Conservation (phyloP, 768 basidiomycete species). For the Mycena kentingensis region DNA sequence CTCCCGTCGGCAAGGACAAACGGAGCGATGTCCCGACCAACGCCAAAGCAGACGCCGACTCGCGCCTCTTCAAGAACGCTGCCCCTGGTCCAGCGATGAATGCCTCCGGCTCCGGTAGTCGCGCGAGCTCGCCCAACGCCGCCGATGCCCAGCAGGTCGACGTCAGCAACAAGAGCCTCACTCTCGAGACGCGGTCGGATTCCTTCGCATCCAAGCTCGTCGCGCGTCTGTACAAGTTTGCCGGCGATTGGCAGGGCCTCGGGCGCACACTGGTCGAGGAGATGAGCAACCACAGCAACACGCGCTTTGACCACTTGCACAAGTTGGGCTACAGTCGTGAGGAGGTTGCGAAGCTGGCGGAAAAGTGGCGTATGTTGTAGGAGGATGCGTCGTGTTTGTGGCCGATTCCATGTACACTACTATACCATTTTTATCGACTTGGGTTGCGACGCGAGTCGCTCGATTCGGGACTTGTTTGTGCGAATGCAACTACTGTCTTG, state of each 20-base stretch:
- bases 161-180: background rate
- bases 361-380: constrained; percentile 6
- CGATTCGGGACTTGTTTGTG: too few relatives aligned
- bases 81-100: too few relatives aligned
- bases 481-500: too few relatives aligned
- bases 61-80: background rate
- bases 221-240: background rate
- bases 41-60: background rate
- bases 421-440: too few relatives aligned
- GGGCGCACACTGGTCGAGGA: constrained; percentile 11
- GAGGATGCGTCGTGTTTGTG: too few relatives aligned
- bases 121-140: too few relatives aligned
- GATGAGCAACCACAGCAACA: constrained; percentile 13
- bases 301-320: constrained; percentile 9
- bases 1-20: constrained; percentile 8
- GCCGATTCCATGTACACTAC: too few relatives aligned
- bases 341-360: constrained; percentile 10
- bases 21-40: background rate
- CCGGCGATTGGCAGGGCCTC: constrained; percentile 1
- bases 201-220: background rate
- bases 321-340: constrained; percentile 8
- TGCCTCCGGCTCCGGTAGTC: too few relatives aligned
- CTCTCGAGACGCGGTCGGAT: background rate
- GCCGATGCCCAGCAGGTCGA: too few relatives aligned
- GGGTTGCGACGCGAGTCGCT: too few relatives aligned